Base-by-base conservation (phyloP, 148 eudicot species). In the Arctostaphylos glauca region DNA sequence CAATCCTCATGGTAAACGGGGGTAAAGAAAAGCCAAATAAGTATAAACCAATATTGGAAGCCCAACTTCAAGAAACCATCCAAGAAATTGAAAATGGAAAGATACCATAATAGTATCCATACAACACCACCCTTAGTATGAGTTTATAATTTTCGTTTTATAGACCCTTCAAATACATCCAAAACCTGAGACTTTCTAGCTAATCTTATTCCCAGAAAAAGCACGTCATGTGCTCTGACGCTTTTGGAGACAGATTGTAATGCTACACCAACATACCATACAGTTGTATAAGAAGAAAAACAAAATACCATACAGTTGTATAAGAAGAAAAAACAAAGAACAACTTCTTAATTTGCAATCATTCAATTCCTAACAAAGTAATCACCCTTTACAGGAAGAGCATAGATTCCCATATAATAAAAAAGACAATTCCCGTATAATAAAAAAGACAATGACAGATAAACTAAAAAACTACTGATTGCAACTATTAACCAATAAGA, bases 221-320 rank as follows among this genome's bases (percentile, higher is more conserved):
- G 60, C 71, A 71, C 78, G 21, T 80, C 92, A 89, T 87, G 86
- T 86, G 90, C 85, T 87, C 77, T 53, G 71, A 80, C 78, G 74
- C 74, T 67, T 83, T 83, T 82, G 15, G 23, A 80, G 83, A 78
- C 86, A 82, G 70, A 72, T 84, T 80, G 87, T 13, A 12, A 25
- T 66, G 71, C 83, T 66, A 72, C 81, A 75, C 78, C 81, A 84
- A 31, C 58, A 77, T 72, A 41, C 44, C 38, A 74, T 49, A 60
- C 74, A 72, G 53, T 67, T 25, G 66, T 52, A 66, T 38, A 54
- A 44, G 48, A 78, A 62, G 53, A 81, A 58, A 68, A 84, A 84
- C 81, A 84, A 31, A 53, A 77, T 72, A 41, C 44, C 38, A 74
- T 49, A 60, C 74, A 72, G 53, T 67, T 25, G 66, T 52, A 66